Percentiles rank a stretch among this genome's conserved stretches.
Conservation (phyloP, 768 basidiomycete genomes). For the Arthromyces matolae region DNA sequence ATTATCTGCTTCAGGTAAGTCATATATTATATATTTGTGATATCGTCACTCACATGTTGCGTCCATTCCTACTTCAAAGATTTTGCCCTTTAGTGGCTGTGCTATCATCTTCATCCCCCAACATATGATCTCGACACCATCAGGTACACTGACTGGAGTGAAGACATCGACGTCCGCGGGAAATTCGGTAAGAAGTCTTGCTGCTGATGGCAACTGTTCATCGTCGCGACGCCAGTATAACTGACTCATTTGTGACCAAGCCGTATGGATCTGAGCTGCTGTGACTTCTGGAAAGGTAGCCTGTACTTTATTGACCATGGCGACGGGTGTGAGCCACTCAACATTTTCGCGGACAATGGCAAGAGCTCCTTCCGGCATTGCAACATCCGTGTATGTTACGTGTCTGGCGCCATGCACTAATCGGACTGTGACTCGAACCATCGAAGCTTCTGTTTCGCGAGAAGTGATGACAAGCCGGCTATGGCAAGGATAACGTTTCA, state of each 20-base stretch:
- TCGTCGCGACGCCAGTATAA: slow-evolving; percentile 21
- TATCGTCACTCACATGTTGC: slow-evolving; percentile 17
- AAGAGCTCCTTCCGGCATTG: too few species aligned
- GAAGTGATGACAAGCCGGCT: background rate
- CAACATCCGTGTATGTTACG: too few species aligned
- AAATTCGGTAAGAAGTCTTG: slow-evolving; percentile 19
- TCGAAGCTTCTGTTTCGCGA: background rate
- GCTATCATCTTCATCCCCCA: slow-evolving; percentile 22
- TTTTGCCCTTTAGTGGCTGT: slow-evolving; percentile 11
- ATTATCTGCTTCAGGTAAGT: slow-evolving; percentile 12
- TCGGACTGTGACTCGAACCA: background rate
- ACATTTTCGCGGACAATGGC: background rate
- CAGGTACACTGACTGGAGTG: slow-evolving; percentile 8
- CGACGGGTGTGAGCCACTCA: background rate
- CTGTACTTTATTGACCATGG: background rate
- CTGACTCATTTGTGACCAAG: slow-evolving; percentile 26
- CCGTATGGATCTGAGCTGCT: slow-evolving; percentile 20
- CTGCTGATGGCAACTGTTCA: slow-evolving; percentile 21
- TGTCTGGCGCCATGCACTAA: too few species aligned
- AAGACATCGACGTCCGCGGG: slow-evolving; percentile 21
- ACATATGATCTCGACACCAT: slow-evolving; percentile 22
- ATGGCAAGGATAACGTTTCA: background rate
- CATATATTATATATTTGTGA: background rate
- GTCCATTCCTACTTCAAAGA: slow-evolving; percentile 21
- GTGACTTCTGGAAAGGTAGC: slow-evolving; percentile 3